Evolutionary conservation across 1,139 yeast genomes (phyloP), one percentile per base, ranked within the genome.

Genomic region (Lodderomyces theae): DNA sequence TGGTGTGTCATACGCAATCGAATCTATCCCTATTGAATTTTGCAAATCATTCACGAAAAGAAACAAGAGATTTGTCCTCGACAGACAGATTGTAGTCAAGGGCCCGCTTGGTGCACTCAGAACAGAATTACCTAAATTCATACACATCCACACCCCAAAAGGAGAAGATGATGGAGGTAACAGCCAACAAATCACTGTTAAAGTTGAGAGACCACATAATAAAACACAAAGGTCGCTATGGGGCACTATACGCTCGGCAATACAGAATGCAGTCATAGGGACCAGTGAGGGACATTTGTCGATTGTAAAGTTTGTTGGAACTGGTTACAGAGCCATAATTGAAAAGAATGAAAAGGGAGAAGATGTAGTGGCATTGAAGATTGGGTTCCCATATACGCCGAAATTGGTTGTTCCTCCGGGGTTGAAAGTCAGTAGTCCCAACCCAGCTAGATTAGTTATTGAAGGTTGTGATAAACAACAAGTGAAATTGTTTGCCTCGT

Each of bases 221-320:
- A 83, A 79, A 56, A 70, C 79, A 41, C 98, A 94, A 66, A 79
- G 84, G 49, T 72, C 94, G 26, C 80, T 92, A 79, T 94, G 98
- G 98, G 99, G 98, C 11, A 92, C 98, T 7, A 76, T 86, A 37
- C 78, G 98, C 57, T 77, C 95, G 0, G 72, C 84, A 45, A 62
- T 94, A 38, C 80, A 80, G 54, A 92, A 92, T 64, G 79, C 85
- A 53, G 73, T 92, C 30, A 71, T 78, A 37, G 99, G 99, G 37
- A 95, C 89, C 26, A 79, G 88, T 33, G 97, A 90, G 53, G 97
- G 97, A 11, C 97, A 92, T 60, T 68, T 89, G 50, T 80, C 95
- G 30, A 84, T 90, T 44, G 75, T 94, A 50, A 86, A 82, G 63
- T 85, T 94, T 52, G 96, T 89, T 19, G 99, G 99, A 51, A 92